Percentiles rank a stretch among this genome's conserved stretches.
phyloP scores from a whole-genome alignment of 78 protist genomes.

The slime mould (Dictyostelium discoideum) region DNA sequence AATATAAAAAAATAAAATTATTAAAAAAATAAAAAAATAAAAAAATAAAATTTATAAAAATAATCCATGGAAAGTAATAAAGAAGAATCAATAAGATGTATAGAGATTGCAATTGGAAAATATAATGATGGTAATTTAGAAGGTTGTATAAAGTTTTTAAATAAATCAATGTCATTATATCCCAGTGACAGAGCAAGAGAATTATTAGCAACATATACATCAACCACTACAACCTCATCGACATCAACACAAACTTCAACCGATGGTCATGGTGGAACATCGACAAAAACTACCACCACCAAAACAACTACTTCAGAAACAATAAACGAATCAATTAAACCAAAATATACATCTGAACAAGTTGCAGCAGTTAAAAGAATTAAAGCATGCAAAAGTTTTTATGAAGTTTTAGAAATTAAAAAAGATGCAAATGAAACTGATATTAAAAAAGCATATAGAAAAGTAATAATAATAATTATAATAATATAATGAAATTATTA shows the following conservation, averaged over 20 bases:
- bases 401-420: conserved; percentile 71
- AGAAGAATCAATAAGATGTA: conserved; percentile 78
- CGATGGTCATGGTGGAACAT: neutral
- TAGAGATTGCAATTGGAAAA: conserved; percentile 60
- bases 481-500: neutral
- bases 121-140: conserved; percentile 39
- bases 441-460: conserved; percentile 74
- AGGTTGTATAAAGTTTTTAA: conserved; percentile 48
- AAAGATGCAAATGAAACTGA: conserved; percentile 65
- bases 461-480: neutral
- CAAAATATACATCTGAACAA: conserved; percentile 71
- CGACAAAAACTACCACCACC: neutral
- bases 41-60: neutral
- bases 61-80: conserved; percentile 74
- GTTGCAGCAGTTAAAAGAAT: conserved; percentile 51
- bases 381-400: conserved; percentile 60
- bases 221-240: neutral
- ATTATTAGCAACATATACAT: conserved; percentile 9
- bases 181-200: conserved; percentile 38
- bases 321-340: conserved; percentile 15
- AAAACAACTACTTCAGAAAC: neutral
- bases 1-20: too few relatives aligned
- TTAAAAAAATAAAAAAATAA: too few relatives aligned
- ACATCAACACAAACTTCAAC: neutral
- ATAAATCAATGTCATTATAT: conserved; percentile 48